phyloP scores from a whole-genome alignment of 164 flowering plant species.

The Stephania yunnanensis region DNA sequence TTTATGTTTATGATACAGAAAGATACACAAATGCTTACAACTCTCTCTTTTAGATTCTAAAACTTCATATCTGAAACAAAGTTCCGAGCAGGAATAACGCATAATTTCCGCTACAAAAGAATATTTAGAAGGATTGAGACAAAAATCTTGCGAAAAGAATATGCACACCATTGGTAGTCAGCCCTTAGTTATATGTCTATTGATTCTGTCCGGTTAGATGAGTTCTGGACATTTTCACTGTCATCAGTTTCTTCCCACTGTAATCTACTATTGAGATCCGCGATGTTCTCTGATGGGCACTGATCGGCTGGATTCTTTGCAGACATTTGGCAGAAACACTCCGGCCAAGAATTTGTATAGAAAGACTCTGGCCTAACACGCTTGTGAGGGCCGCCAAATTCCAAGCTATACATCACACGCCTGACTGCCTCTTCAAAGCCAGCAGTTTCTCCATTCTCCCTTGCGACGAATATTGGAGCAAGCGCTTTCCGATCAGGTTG shows the following conservation, averaged over 20 bases:
- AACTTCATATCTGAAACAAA: neutral
- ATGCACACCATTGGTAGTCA: neutral
- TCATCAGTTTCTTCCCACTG: conserved; percentile 28
- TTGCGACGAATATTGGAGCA: conserved; percentile 70
- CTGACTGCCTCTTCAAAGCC: conserved; percentile 84
- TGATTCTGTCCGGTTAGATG: conserved; percentile 30
- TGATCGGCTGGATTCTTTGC: conserved; percentile 60
- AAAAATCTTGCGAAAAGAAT: neutral
- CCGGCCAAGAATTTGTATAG: conserved; percentile 97
- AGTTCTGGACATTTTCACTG: conserved; percentile 8
- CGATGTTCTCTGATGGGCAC: conserved; percentile 74
- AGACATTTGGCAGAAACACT: conserved; percentile 84
- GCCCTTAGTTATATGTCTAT: neutral
- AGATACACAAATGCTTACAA: neutral
- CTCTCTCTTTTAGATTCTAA: neutral
- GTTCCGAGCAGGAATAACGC: neutral
- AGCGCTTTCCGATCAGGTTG: conserved; percentile 88
- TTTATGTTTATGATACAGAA: neutral
- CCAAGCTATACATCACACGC: conserved; percentile 57
- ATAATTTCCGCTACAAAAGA: neutral
- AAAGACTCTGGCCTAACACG: conserved; percentile 86
- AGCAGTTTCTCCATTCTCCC: conserved; percentile 59
- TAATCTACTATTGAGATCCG: conserved; percentile 51
- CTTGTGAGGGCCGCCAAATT: conserved; percentile 89
- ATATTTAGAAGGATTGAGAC: neutral